Percentiles rank a stretch among this genome's conserved stretches.
Conservation (phyloP, 768 basidiomycete genomes). For the Tricholoma saponaceum region DNA sequence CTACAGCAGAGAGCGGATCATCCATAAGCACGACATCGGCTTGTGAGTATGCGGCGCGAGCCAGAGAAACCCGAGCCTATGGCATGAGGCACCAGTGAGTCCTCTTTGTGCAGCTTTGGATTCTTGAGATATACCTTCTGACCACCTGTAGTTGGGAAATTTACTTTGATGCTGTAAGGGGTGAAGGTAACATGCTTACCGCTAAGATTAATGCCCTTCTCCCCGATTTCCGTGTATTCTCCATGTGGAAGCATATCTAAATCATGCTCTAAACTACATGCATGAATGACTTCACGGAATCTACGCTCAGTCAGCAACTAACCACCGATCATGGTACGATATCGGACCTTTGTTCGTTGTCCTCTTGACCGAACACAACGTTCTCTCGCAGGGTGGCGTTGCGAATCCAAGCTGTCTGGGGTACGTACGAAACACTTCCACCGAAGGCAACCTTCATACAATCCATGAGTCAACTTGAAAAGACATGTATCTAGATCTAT, state of each 20-base stretch:
- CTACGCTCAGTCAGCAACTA: constrained; percentile 22
- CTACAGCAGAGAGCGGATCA: constrained; percentile 78
- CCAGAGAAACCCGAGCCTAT: constrained; percentile 66
- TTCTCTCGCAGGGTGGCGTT: constrained; percentile 72
- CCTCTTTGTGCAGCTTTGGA: constrained; percentile 27
- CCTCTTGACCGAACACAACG: constrained; percentile 66
- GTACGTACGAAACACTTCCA: constrained; percentile 53
- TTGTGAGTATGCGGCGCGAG: constrained; percentile 71
- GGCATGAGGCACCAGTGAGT: constrained; percentile 9
- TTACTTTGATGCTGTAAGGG: not conserved
- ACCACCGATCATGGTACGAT: not conserved
- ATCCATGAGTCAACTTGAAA: not conserved
- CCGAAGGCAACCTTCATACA: constrained; percentile 42
- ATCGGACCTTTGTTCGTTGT: constrained; percentile 49
- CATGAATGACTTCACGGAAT: constrained; percentile 52
- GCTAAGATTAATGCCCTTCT: constrained; percentile 70
- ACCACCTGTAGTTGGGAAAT: constrained; percentile 21
- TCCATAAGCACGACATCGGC: constrained; percentile 76
- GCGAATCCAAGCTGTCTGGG: constrained; percentile 61
- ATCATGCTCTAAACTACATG: constrained; percentile 70
- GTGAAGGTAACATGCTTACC: constrained; percentile 28
- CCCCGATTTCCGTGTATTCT: constrained; percentile 69
- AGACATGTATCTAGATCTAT: constrained; percentile 7
- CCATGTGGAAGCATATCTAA: constrained; percentile 68
- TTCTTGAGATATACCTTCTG: constrained; percentile 27